Evolutionary conservation across 768 basidiomycete species (phyloP), one percentile per base, ranked within the genome.

Genomic region (Sistotremastrum niveocremeum): DNA sequence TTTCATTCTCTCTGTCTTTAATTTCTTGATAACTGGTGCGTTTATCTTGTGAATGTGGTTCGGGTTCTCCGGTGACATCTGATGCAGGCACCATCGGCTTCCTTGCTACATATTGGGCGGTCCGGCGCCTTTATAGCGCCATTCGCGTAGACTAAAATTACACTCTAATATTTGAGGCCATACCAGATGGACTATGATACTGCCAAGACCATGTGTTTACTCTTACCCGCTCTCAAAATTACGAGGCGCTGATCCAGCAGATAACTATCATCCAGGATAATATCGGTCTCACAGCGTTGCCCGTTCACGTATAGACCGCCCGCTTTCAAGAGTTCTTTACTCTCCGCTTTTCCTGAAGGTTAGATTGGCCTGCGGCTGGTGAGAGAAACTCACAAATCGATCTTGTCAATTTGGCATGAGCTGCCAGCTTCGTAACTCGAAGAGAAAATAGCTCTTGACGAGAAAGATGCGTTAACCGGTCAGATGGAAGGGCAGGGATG

Each of bases 81-180:
- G 45, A n/a, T n/a, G 37, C 56, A 81, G 87, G 88, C 36, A 84
- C 87, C 7, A 88, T 95, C 53, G 91, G 91, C 7, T 95, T 91
- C 69, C 68, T 91, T 37, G 84, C 89, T 20, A 77, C 83, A 4
- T 93, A 90, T 54, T 93, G 86, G 81, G 87, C 86, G n/a, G 75
- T 95, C 37, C 72, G 84, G 49, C 75, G 69, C 62, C 62, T 97
- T 47, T 97, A 97, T 60, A 73, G 72, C 47, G 77, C 84, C 32
- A 85, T 89, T 51, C 79, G 87, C 36, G 75, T 88, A 43, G 86
- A 90, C 54, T 76, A 50, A 59, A 34, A 6, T 41, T 39, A 30
- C 39, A 20, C 20, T 20, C 20, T 20, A 20, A 20, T 20, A 20
- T 20, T 20, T 20, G 20, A 20, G 20, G 20, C 20, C 20, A 20